A percentile compares a stretch with the other conserved stretches of the same genome.
Evolutionary conservation across 345 rosid genomes (phyloP).

Genomic region (Bruguiera parviflora): DNA sequence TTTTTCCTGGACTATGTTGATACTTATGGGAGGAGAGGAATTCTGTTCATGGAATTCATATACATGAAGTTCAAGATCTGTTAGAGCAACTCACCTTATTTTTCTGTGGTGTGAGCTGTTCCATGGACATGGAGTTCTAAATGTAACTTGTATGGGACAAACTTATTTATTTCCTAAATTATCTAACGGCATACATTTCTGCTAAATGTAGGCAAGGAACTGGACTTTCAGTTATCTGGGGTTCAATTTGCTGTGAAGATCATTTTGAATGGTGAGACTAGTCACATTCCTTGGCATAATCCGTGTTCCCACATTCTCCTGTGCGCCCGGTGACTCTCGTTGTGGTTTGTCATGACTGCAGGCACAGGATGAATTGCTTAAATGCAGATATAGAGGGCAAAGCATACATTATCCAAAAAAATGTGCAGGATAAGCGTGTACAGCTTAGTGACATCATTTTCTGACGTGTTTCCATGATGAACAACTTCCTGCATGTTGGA

Average conservation of each 20-base stretch:
- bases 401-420: slow-evolving; percentile 37
- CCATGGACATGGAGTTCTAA: not conserved
- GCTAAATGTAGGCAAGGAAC: slow-evolving; percentile 45
- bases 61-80: too few species aligned
- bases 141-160: not conserved
- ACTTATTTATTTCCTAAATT: too few species aligned
- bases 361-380: slow-evolving; percentile 68
- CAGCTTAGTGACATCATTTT: slow-evolving; percentile 64
- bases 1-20: too few species aligned
- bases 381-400: slow-evolving; percentile 46
- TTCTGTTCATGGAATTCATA: too few species aligned
- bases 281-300: not conserved
- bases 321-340: not conserved
- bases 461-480: slow-evolving; percentile 22
- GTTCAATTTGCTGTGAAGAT: slow-evolving; percentile 70
- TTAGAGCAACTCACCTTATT: not conserved
- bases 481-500: not conserved
- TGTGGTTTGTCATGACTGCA: slow-evolving; percentile 17
- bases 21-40: too few species aligned
- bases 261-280: slow-evolving; percentile 57
- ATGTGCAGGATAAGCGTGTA: slow-evolving; percentile 18
- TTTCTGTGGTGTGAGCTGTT: slow-evolving; percentile 1
- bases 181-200: not conserved
- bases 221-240: slow-evolving; percentile 51
- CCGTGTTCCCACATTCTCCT: not conserved